Base-by-base conservation (phyloP, 208 protist species). In the Leptomonas seymouri region DNA sequence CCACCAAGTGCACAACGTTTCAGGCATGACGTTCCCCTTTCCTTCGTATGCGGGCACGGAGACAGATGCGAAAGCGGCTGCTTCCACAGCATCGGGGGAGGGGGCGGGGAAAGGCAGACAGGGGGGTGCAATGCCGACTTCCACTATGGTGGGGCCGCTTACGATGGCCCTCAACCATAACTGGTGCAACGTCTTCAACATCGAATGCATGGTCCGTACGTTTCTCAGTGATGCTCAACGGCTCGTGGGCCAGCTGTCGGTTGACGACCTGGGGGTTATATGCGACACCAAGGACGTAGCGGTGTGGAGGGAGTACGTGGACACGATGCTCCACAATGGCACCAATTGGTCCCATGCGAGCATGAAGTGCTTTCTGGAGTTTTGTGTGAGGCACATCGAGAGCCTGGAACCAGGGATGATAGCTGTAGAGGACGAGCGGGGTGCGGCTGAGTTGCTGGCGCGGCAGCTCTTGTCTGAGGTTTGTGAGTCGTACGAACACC, bases 151-250 rank as follows among this genome's bases (percentile, higher is more conserved):
- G 14, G 71, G 84, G 30, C 53, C 55, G 54, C 71, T 95, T 28
- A 80, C 84, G 27, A 79, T 90, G n/a, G 81, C 91, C 16, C 39
- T 95, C 20, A 97, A 97, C 61, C 91, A 97, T 78, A 97, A 97
- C 66, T 97, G 91, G 91, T 90, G 85, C 64, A 94, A 91, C 67
- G 62, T 74, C 31, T 90, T 80, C 71, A 90, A 85, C 54, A 62
- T 93, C 14, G 80, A 76, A 45, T 28, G 51, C 16, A 92, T 96
- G 87, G 71, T 83, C 34, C 27, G 48, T 0, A 54, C 80, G 0
- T 89, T 94, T 45, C 76, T 86, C 42, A 48, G 59, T 5, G 85
- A 94, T 45, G 86, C 81, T 4, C 60, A 50, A 11, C 60, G 57
- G 4, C 74, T 97, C 27, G 46, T 39, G 8, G 42, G 44, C 3